Conservation (phyloP, 306 rosid genomes). For the Gastrolobium bilobum region DNA sequence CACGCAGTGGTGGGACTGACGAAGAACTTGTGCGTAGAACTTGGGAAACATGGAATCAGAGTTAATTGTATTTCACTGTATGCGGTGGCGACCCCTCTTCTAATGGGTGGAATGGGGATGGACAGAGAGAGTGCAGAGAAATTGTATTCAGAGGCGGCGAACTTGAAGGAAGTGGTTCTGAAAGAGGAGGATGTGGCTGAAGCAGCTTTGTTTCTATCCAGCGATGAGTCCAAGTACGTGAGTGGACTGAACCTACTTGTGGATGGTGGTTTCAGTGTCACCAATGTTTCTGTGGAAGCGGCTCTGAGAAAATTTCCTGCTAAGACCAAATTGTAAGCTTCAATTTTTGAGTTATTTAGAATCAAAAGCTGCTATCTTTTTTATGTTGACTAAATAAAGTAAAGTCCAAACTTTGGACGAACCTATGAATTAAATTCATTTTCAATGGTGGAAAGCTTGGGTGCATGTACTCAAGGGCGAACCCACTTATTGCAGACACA, state of each 20-base stretch:
- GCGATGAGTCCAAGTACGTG: constrained; percentile 42
- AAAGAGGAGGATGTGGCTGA: constrained; percentile 41
- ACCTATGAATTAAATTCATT: no score
- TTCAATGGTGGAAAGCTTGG: no score
- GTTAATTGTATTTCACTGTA: constrained; percentile 73
- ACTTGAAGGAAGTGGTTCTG: constrained; percentile 40
- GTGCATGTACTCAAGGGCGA: no score
- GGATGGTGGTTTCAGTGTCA: constrained; percentile 42
- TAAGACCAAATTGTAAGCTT: background rate
- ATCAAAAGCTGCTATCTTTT: no score
- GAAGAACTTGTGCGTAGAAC: constrained; percentile 69
- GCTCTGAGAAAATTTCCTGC: background rate
- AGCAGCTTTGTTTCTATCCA: constrained; percentile 13
- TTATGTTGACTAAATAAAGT: no score
- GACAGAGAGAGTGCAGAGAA: constrained; percentile 8
- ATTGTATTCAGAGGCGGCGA: constrained; percentile 1
- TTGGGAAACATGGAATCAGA: constrained; percentile 68
- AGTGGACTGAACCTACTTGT: constrained; percentile 46
- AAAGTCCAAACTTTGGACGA: no score
- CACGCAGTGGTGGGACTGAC: constrained; percentile 76
- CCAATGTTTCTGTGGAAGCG: background rate
- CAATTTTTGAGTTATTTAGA: background rate
- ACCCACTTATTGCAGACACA: no score
- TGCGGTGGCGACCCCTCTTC: constrained; percentile 66
- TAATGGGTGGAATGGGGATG: constrained; percentile 45